Evolutionary conservation across 1,139 yeast species (phyloP).

Genomic region (Geotrichum citri-aurantii): DNA sequence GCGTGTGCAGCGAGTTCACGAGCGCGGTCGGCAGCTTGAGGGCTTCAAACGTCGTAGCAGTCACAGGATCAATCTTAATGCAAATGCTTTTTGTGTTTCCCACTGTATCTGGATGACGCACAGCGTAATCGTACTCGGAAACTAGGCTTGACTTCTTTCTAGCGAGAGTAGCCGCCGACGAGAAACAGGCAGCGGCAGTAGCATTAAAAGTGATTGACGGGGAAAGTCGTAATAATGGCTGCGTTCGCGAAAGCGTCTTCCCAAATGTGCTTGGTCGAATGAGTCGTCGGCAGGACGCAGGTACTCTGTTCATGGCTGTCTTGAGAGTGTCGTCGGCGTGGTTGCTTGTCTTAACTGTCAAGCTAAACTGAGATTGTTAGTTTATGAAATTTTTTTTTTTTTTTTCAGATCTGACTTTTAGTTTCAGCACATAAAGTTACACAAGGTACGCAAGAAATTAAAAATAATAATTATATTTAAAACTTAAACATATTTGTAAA

Average conservation of each 20-base stretch:
- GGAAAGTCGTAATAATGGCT: background rate
- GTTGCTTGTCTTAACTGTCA: background rate
- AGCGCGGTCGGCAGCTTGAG: constrained; percentile 20
- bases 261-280: background rate
- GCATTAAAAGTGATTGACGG: background rate
- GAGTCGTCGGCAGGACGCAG: background rate
- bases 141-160: background rate
- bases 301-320: background rate
- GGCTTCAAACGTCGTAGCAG: constrained; percentile 23
- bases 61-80: constrained; percentile 26
- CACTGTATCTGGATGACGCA: background rate
- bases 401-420: background rate
- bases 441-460: background rate
- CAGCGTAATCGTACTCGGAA: background rate
- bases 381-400: background rate
- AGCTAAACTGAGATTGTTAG: no score
- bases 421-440: background rate
- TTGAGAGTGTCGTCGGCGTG: background rate
- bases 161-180: background rate
- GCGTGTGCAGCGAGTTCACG: constrained; percentile 14
- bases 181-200: background rate
- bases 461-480: background rate
- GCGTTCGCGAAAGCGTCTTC: background rate
- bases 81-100: background rate
- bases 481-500: background rate